These are phyloP conservation scores for Cystobasidium slooffiae DNA, from an alignment of 1,284 basidiomycete species.

Conservation along the genomic window DNA sequence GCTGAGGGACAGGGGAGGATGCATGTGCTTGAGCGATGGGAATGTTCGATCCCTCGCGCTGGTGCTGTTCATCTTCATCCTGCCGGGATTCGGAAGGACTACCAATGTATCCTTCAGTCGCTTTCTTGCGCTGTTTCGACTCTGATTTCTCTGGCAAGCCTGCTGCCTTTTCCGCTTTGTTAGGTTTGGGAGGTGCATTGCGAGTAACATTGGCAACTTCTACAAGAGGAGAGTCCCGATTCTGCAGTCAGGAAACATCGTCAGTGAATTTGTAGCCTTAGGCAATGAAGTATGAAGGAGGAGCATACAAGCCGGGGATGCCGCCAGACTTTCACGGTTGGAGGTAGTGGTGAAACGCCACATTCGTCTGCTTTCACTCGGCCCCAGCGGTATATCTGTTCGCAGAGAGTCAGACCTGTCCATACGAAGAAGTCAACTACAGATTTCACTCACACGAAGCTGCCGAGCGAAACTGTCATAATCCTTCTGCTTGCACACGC, in stretches of 20 bases:
- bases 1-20: background rate
- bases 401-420: background rate
- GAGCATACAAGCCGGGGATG: conserved; percentile 33
- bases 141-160: conserved; percentile 20
- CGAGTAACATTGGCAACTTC: conserved; percentile 40
- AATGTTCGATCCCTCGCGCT: background rate
- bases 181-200: conserved; percentile 42
- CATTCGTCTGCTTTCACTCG: conserved; percentile 23
- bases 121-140: conserved; percentile 24
- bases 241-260: conserved; percentile 2
- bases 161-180: conserved; percentile 24
- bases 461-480: conserved; percentile 42
- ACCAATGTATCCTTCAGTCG: conserved; percentile 8
- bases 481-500: conserved; percentile 43
- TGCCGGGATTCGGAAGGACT: background rate
- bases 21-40: background rate
- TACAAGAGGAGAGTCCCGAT: conserved; percentile 18
- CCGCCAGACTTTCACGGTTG: conserved; percentile 39
- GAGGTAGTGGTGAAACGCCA: conserved; percentile 30
- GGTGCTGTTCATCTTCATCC: conserved; percentile 5
- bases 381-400: conserved; percentile 43
- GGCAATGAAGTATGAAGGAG: background rate
- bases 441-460: conserved; percentile 16
- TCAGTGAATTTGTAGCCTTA: background rate
- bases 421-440: background rate